Evolutionary conservation across 2,329 filamentous ascomycete species (phyloP), one percentile per base, ranked within the genome.

Genomic region (Malbranchea cinnamomea): DNA sequence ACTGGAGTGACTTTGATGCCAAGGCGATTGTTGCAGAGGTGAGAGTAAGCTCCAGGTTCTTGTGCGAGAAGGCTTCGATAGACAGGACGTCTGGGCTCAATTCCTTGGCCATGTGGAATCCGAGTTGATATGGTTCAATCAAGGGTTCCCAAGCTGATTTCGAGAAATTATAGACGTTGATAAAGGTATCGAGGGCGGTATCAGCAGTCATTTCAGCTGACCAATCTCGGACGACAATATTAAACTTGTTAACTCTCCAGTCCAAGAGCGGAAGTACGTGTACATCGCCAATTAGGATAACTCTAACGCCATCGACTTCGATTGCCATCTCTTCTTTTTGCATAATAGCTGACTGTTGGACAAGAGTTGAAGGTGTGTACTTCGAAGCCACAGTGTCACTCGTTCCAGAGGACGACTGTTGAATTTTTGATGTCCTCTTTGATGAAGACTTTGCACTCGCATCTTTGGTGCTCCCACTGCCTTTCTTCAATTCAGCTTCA

Each of bases 61-160:
- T 93, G 47, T 82, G 76, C 1, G 91, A 98, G 24, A 78, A 78
- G 2, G 93, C 61, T 33, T 95, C 85, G 11, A 98, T 65, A 0
- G 82, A 79, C 36, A 94, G 60, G 30, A 79, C 65, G 21, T 87
- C 80, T 0, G 77, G 80, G 23, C 71, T 68, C 15, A 74, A 66
- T 34, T 89, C 76, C 43, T 77, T 85, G 1, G 80, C 74, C 50
- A 95, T 72, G 38, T 91, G 82, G 41, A 98, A 74, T 2, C 84
- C 84, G n/a, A 95, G 65, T 41, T 87, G 75, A 89, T 89, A 98
- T 5, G 91, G 91, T 51, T 98, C 89, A 15, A 98, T 73, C 19
- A 98, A 59, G 3, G 89, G 89, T 52, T 98, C 89, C 89, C 89
- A 98, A 3, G 84, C 83, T 0, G 89, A 98, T 53, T 98, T 98